These are phyloP conservation scores for Heterococcus sp. DNA, from an alignment of 108 stramenopile species.

Conservation along the genomic window DNA sequence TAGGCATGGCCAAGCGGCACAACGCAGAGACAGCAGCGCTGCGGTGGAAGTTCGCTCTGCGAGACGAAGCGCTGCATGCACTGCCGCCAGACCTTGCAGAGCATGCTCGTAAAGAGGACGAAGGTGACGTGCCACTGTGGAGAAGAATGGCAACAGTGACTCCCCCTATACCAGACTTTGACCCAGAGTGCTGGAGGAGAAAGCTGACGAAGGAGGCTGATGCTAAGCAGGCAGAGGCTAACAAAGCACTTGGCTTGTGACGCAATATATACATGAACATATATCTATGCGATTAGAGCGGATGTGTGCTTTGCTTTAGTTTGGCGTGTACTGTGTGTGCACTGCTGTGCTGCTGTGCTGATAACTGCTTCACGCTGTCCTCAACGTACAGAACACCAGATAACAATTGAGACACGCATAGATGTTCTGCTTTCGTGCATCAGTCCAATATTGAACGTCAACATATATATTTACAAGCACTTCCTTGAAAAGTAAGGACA, in stretches of 20 bases:
- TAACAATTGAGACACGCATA: too few species aligned
- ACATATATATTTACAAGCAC: too few species aligned
- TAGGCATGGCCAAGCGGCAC: not conserved
- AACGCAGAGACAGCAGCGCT: not conserved
- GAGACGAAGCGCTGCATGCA: not conserved
- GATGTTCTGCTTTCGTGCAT: too few species aligned
- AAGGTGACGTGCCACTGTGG: not conserved
- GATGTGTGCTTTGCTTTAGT: too few species aligned
- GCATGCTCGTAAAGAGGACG: not conserved
- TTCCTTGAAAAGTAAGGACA: too few species aligned
- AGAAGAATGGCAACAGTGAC: not conserved
- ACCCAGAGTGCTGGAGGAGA: not conserved
- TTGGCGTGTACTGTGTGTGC: too few species aligned
- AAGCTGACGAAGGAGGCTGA: not conserved
- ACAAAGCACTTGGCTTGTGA: not conserved
- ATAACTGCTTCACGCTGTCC: too few species aligned
- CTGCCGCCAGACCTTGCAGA: not conserved
- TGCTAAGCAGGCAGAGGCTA: not conserved
- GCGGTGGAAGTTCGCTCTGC: not conserved
- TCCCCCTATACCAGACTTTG: not conserved
- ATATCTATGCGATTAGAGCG: too few species aligned
- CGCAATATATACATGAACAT: too few species aligned
- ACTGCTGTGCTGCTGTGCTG: too few species aligned
- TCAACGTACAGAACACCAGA: too few species aligned
- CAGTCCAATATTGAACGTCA: too few species aligned